Evolutionary conservation across 176 grass and related monocot species (phyloP), one percentile per base, ranked within the genome.

Genomic region (Oropetium thomaeum): DNA sequence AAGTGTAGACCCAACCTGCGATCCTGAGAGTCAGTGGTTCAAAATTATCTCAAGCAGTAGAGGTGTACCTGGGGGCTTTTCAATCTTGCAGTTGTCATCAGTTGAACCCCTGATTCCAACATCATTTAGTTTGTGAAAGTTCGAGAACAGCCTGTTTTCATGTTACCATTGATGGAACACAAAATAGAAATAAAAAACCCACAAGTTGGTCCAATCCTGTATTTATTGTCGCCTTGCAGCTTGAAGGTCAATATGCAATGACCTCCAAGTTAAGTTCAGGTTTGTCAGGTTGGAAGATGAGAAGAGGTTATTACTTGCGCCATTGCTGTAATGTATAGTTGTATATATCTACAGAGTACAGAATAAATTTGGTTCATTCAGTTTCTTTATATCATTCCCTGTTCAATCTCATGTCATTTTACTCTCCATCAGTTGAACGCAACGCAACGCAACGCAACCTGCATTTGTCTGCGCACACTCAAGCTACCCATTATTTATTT

Each of bases 11-110:
- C 78, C 76, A 48, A 77, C 47, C 13, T 99, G 96, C 73, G 73
- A 81, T 84, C 91, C 96, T 67, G 96, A 92, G 62, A 90, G 62
- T 3, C 96, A 99, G 51, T 99, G 96, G 91, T 99, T 95, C 70
- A 95, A 88, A 82, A 65, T 99, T 53, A 92, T 95, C 67, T 78
- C 60, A 44, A 95, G 89, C 55, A 78, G 63, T 63, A 90, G 82
- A 79, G 72, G 65, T 65, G 32, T 81, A 76, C 51, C 51, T 16
- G 57, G 69, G 10, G 70, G 65, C 34, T 33, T 59, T 25, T 88
- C 80, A 63, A 62, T 88, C 80, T 58, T 92, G 64, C 86, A 85
- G 80, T 59, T 87, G 59, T 81, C 86, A 37, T 84, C 82, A 43
- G 20, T 70, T 69, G 81, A 22, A 74, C 27, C 55, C 58, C 79